Evolutionary conservation across 2,329 filamentous ascomycete genomes (phyloP).

Genomic region (Macroventuria anomochaeta): DNA sequence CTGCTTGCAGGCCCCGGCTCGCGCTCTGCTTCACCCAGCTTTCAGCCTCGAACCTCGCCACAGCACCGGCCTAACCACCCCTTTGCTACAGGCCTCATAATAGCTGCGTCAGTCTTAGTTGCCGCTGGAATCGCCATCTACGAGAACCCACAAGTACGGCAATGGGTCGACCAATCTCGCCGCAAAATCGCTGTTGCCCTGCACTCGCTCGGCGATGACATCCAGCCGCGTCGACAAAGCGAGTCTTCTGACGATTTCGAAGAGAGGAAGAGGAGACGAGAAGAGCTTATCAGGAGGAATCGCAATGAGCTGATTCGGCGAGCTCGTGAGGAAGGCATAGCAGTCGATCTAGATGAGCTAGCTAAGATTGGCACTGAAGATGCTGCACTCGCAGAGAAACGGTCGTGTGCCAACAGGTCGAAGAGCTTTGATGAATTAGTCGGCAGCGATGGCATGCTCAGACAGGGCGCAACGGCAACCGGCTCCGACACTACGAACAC

Average conservation of each 20-base stretch:
- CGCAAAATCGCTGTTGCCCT: slow-evolving; percentile 66
- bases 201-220: slow-evolving; percentile 65
- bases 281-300: slow-evolving; percentile 44
- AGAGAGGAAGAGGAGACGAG: slow-evolving; percentile 34
- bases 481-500: slow-evolving; percentile 28
- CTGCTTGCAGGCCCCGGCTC: slow-evolving; percentile 42
- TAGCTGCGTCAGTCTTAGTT: slow-evolving; percentile 66
- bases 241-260: slow-evolving; percentile 44
- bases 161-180: slow-evolving; percentile 67
- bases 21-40: slow-evolving; percentile 23
- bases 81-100: slow-evolving; percentile 62
- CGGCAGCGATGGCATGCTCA: slow-evolving; percentile 50
- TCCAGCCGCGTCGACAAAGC: slow-evolving; percentile 53
- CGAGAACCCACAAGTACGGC: slow-evolving; percentile 67
- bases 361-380: slow-evolving; percentile 42
- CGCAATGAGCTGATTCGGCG: slow-evolving; percentile 45
- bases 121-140: slow-evolving; percentile 69
- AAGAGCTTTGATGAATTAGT: slow-evolving; percentile 52
- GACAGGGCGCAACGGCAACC: slow-evolving; percentile 33
- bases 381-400: slow-evolving; percentile 29
- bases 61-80: slow-evolving; percentile 39
- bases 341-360: slow-evolving; percentile 51
- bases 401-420: slow-evolving; percentile 26
- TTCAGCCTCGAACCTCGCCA: slow-evolving; percentile 16
- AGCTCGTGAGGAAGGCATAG: slow-evolving; percentile 50